Evolutionary conservation across 768 basidiomycete genomes (phyloP), one percentile per base, ranked within the genome.

Genomic region (Pulveroboletus sp.): DNA sequence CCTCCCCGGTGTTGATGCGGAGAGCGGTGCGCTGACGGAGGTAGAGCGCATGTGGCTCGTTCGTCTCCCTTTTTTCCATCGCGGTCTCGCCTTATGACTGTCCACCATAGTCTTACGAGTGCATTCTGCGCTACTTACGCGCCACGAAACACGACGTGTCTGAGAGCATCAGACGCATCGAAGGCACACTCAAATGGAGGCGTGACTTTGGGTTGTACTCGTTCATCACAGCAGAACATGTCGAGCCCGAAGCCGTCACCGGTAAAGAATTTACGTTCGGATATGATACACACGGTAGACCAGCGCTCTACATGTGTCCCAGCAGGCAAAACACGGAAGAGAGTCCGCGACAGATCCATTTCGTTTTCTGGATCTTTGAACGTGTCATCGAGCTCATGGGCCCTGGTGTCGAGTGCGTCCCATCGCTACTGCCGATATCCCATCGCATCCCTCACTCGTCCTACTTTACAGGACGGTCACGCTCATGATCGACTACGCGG

Each of bases 261-360:
- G 93, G 93, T 30, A 94, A 95, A 69, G 77, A 82, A 63, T 71
- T 93, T 44, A 54, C 83, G 15, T 88, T 86, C 56, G 93, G 92
- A 5, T 91, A 79, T 61, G 90, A 93, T 64, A 66, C 68, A 6
- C 67, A 67, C 15, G 76, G 84, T 10, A 73, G 86, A 49, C 89
- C 89, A 4, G 83, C 73, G 0, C 68, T 83, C 37, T 91, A 92
- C 67, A 76, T 91, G 74, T 70, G 71, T 37, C 81, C 81, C 2
- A 76, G 73, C 62, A 82, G 80, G 24, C 91, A 93, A 66, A 93
- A 93, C 66, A 93, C 92, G 0, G 76, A 79, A 4, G 86, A 84
- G 54, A 65, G 76, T 5, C 71, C 73, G 3, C 74, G 83, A 18
- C 89, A 92, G 68, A 76, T 93, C 40, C 78, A 89, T 43, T 86